Evolutionary conservation across 1,139 yeast genomes (phyloP).

Genomic region (Scheffersomyces illinoinensis): DNA sequence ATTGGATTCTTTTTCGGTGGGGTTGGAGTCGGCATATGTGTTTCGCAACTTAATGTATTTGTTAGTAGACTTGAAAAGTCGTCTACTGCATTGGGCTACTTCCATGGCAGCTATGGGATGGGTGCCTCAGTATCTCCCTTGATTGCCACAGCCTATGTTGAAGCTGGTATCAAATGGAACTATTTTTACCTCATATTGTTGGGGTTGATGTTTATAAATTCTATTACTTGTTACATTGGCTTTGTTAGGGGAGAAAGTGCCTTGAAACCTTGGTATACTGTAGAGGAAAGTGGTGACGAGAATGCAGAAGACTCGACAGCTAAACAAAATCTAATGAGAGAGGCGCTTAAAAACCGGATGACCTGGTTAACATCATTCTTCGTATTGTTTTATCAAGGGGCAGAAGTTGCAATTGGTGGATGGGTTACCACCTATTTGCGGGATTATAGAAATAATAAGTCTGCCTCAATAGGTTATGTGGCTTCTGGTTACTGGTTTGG

Average conservation of each 20-base stretch:
- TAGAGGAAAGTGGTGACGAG: neutral
- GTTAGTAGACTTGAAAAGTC: conserved; percentile 16
- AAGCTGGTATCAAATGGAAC: conserved; percentile 16
- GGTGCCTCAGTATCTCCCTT: conserved; percentile 26
- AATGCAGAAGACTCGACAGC: conserved; percentile 6
- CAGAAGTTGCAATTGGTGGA: conserved; percentile 69
- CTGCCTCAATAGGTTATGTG: conserved; percentile 55
- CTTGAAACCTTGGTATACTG: conserved; percentile 10
- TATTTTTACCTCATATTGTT: conserved; percentile 16
- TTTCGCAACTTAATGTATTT: conserved; percentile 17
- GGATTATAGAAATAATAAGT: conserved; percentile 52
- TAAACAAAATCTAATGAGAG: conserved; percentile 3
- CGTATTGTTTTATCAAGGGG: conserved; percentile 65
- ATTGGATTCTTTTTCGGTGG: conserved; percentile 19
- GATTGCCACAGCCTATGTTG: conserved; percentile 18
- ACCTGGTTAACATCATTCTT: conserved; percentile 60
- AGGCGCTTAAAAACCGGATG: conserved; percentile 39
- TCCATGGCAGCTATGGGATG: conserved; percentile 19
- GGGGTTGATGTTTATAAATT: conserved; percentile 11
- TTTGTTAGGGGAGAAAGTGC: conserved; percentile 15
- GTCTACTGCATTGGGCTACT: conserved; percentile 14
- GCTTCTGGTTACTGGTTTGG: conserved; percentile 78
- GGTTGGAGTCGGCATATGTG: conserved; percentile 15
- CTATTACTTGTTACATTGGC: conserved; percentile 8
- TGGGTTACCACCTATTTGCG: conserved; percentile 69